A percentile compares a stretch with the other conserved stretches of the same genome.
These are phyloP conservation scores for Salvia miltiorrhiza DNA, from an alignment of 257 asterid species.

Conservation along the genomic window DNA sequence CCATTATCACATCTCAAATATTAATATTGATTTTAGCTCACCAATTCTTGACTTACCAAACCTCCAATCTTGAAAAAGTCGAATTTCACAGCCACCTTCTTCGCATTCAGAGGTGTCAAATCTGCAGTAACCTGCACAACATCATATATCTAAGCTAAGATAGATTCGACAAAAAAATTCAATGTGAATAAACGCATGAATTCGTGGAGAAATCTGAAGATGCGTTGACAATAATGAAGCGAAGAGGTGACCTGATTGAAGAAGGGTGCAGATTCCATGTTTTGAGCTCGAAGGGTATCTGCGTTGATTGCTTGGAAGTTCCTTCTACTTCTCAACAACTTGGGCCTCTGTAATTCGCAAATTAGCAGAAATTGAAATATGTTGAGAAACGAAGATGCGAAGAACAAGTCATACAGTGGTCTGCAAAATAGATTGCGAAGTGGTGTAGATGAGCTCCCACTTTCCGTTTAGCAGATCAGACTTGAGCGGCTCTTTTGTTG, in stretches of 20 bases:
- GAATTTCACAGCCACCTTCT: background rate
- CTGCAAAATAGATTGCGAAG: constrained; percentile 80
- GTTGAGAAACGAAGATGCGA: background rate
- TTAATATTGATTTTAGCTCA: too few relatives aligned
- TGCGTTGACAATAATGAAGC: too few relatives aligned
- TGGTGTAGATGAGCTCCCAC: constrained; percentile 92
- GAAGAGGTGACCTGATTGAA: constrained; percentile 88
- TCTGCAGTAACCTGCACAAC: constrained; percentile 73
- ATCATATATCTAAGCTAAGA: background rate
- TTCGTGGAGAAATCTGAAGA: too few relatives aligned
- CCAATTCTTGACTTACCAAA: constrained; percentile 50
- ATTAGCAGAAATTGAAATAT: too few relatives aligned
- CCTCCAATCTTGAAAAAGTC: constrained; percentile 47
- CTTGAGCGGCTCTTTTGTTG: constrained; percentile 67
- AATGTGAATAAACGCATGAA: too few relatives aligned
- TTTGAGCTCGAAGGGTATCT: constrained; percentile 83
- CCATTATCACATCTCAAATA: background rate
- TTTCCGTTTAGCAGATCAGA: constrained; percentile 69
- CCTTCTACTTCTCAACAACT: constrained; percentile 52
- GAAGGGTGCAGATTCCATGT: constrained; percentile 72
- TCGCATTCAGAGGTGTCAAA: constrained; percentile 25
- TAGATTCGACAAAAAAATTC: background rate
- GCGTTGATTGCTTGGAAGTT: constrained; percentile 77
- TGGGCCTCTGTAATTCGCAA: constrained; percentile 62
- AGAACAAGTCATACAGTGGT: constrained; percentile 35